These are phyloP conservation scores for Podospora pseudocomata DNA, from an alignment of 495 filamentous ascomycete genomes.

Conservation along the genomic window DNA sequence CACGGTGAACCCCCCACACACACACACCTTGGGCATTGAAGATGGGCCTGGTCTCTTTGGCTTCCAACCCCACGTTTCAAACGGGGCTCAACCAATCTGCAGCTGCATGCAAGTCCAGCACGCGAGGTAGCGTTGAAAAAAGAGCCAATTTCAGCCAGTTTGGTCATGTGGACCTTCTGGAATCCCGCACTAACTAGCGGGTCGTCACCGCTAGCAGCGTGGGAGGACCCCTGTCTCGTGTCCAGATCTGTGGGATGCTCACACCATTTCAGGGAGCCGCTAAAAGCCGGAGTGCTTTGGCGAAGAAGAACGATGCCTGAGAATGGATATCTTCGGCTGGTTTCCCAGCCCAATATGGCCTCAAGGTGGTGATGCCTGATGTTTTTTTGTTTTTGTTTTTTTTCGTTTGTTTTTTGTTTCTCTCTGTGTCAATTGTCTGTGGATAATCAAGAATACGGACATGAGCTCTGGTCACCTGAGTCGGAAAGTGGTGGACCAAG, in stretches of 20 bases:
- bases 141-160: slow-evolving; percentile 2
- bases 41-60: not conserved
- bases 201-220: not conserved
- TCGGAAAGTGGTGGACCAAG: not conserved
- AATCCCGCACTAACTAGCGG: slow-evolving; percentile 2
- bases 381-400: not conserved
- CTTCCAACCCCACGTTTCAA: slow-evolving; percentile 1
- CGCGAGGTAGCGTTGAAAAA: not conserved
- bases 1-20: not conserved
- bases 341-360: not conserved
- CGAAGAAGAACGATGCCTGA: not conserved
- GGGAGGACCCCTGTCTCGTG: not conserved
- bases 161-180: slow-evolving; percentile 6
- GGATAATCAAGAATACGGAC: not conserved
- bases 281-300: slow-evolving; percentile 1
- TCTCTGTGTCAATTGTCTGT: not conserved
- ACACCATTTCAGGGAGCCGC: not conserved
- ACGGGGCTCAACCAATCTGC: slow-evolving; percentile 2
- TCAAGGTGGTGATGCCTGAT: not conserved
- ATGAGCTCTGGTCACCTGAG: not conserved
- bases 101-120: not conserved
- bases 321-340: not conserved
- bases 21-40: not conserved
- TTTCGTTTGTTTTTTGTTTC: not conserved
- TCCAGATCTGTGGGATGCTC: slow-evolving; percentile 4